phyloP scores from a whole-genome alignment of 2,329 filamentous ascomycete genomes.

The Ophiostoma ulmi region DNA sequence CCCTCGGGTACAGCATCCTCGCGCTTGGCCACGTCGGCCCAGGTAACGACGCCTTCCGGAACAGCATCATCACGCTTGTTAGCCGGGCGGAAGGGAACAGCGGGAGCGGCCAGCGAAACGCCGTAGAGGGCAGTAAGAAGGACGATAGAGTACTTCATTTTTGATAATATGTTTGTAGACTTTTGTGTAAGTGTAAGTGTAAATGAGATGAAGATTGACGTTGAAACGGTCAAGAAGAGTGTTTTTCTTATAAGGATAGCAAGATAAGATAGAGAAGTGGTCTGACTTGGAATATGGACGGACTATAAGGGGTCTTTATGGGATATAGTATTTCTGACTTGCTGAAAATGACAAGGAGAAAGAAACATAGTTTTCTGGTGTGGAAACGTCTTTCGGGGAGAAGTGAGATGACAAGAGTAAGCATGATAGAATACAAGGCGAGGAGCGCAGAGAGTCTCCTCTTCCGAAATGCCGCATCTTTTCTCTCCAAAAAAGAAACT shows the following conservation, averaged over 20 bases:
- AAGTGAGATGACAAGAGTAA: background rate
- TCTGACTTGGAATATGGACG: background rate
- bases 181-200: background rate
- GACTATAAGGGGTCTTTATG: background rate
- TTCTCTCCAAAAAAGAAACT: background rate
- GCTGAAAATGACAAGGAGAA: background rate
- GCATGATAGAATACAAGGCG: background rate
- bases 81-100: background rate
- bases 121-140: slow-evolving; percentile 12
- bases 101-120: slow-evolving; percentile 8
- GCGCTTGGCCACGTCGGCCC: background rate
- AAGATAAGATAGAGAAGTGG: background rate
- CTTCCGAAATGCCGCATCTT: background rate
- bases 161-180: background rate
- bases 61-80: background rate
- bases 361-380: background rate
- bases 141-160: slow-evolving; percentile 7
- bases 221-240: background rate
- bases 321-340: background rate
- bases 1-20: background rate
- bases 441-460: background rate
- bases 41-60: background rate
- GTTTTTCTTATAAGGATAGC: background rate
- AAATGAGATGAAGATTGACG: background rate
- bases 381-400: background rate